These are phyloP conservation scores for Monosiga brevicollis DNA, from an alignment of 78 protist species.

Conservation along the genomic window DNA sequence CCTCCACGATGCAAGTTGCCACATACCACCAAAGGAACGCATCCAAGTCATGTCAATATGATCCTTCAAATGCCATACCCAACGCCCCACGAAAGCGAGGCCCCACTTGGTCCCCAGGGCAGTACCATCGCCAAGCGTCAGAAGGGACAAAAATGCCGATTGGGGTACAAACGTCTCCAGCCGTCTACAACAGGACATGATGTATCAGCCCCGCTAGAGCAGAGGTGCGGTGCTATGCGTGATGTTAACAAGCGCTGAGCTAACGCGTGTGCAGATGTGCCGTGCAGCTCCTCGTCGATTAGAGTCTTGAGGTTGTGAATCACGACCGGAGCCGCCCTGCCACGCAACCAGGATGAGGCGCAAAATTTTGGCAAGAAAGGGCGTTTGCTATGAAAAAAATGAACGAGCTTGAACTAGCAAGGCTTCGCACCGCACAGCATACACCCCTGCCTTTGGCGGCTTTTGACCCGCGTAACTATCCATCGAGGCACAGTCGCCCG, in stretches of 20 bases:
- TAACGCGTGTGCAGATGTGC: neutral
- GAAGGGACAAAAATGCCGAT: neutral
- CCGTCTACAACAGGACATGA: no score
- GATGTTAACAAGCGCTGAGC: no score
- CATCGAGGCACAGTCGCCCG: neutral
- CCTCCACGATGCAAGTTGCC: no score
- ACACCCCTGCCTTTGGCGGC: slow-evolving; percentile 1
- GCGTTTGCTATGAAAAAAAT: no score
- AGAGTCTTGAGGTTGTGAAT: no score
- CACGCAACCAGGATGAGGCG: no score
- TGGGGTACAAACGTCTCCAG: neutral
- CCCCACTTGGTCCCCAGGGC: neutral
- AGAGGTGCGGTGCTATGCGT: no score
- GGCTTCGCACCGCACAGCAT: neutral
- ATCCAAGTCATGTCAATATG: neutral
- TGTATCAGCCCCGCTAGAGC: no score
- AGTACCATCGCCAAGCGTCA: neutral
- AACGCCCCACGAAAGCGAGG: neutral
- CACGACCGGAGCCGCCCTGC: no score
- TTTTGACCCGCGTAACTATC: neutral
- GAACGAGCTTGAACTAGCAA: neutral
- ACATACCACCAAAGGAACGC: neutral
- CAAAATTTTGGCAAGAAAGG: no score
- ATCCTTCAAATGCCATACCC: neutral
- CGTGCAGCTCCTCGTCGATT: neutral